Conservation (phyloP, 768 basidiomycete species). For the Leccinum rimulosum region DNA sequence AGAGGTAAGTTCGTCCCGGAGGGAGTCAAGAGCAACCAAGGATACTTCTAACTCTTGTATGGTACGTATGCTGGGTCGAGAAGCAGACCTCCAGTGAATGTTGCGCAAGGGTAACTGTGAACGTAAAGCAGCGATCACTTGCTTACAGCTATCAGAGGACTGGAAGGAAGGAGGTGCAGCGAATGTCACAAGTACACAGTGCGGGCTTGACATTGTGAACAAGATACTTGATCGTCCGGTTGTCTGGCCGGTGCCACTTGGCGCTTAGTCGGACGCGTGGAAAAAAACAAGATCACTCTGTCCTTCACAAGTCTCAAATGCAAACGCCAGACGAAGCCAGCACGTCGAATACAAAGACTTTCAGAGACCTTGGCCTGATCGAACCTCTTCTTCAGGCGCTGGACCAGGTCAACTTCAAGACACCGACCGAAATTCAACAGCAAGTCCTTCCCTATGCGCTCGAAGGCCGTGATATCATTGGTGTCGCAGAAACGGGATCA, state of each 20-base stretch:
- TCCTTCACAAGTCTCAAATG: slow-evolving; percentile 38
- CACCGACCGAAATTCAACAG: slow-evolving; percentile 88
- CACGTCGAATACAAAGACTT: slow-evolving; percentile 50
- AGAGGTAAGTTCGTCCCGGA: slow-evolving; percentile 72
- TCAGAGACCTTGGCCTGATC: slow-evolving; percentile 84
- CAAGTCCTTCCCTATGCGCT: slow-evolving; percentile 85
- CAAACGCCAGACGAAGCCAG: slow-evolving; percentile 62
- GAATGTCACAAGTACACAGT: slow-evolving; percentile 62
- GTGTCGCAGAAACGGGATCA: slow-evolving; percentile 95
- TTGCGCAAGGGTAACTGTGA: slow-evolving; percentile 82
- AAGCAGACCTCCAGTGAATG: slow-evolving; percentile 87
- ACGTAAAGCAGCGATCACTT: slow-evolving; percentile 60
- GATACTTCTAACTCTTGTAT: slow-evolving; percentile 86
- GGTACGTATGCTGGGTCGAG: slow-evolving; percentile 71
- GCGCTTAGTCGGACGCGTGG: slow-evolving; percentile 12
- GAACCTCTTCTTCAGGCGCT: slow-evolving; percentile 87
- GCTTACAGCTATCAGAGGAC: slow-evolving; percentile 70
- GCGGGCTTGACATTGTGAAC: slow-evolving; percentile 39
- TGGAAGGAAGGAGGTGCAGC: slow-evolving; percentile 61
- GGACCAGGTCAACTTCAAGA: slow-evolving; percentile 73
- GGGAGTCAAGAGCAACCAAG: slow-evolving; percentile 62
- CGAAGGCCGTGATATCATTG: slow-evolving; percentile 92
- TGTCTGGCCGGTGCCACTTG: background rate
- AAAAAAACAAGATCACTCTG: background rate
- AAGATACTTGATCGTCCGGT: background rate